phyloP scores from a whole-genome alignment of 257 asterid genomes.

The Echites panduratus region DNA sequence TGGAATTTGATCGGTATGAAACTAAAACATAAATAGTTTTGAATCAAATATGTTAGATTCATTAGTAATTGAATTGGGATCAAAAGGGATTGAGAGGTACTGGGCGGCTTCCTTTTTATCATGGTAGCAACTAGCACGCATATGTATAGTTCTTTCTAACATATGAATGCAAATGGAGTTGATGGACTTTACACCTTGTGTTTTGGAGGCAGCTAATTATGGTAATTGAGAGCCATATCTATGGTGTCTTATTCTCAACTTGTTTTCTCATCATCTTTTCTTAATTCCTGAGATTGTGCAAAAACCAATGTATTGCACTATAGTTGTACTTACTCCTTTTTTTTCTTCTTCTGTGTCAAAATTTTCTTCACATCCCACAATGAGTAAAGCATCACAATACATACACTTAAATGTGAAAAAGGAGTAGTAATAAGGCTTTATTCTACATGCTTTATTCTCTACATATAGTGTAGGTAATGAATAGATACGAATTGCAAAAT shows the following conservation, averaged over 20 bases:
- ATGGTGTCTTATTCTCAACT: neutral
- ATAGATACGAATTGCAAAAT: neutral
- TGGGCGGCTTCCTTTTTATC: neutral
- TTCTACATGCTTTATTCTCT: neutral
- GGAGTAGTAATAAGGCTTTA: neutral
- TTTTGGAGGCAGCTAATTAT: constrained; percentile 7
- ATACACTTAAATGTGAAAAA: neutral
- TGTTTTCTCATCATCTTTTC: neutral
- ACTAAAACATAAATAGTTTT: too few relatives aligned
- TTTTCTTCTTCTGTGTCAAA: neutral
- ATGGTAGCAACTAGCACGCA: constrained; percentile 7
- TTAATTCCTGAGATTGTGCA: neutral
- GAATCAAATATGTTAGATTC: neutral
- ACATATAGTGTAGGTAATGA: too few relatives aligned
- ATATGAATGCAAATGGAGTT: constrained; percentile 1
- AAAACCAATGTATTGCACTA: neutral
- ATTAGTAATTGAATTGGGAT: neutral
- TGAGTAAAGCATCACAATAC: neutral
- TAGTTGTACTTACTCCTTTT: neutral
- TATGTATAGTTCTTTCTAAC: neutral
- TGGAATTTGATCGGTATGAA: too few relatives aligned
- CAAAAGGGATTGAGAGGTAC: neutral
- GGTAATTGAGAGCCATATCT: neutral
- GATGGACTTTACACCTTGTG: neutral
- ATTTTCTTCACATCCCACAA: neutral